Conservation (phyloP, 2,329 filamentous ascomycete species). For the Cryphonectria japonica region DNA sequence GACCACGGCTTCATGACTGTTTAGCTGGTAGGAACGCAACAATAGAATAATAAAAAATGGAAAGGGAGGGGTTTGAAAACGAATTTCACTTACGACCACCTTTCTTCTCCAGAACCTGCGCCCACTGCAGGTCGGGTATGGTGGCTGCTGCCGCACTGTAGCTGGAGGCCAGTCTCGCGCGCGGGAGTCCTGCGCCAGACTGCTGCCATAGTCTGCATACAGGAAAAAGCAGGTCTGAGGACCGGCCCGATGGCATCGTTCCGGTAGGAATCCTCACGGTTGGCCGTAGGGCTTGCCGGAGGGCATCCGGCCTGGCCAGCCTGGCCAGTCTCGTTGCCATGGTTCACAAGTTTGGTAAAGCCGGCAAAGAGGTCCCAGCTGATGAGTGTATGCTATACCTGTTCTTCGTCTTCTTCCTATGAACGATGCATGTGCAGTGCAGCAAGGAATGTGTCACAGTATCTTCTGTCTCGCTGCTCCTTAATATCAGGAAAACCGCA, state of each 20-base stretch:
- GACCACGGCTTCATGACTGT: constrained; percentile 53
- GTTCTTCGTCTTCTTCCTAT: too few relatives aligned
- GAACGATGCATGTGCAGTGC: background rate
- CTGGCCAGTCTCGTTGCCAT: background rate
- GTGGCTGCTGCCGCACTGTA: constrained; percentile 37
- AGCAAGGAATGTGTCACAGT: background rate
- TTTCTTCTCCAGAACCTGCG: constrained; percentile 83
- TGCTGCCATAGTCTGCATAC: background rate
- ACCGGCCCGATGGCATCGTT: background rate
- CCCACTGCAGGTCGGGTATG: constrained; percentile 86
- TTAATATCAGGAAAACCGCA: background rate
- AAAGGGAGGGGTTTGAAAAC: constrained; percentile 9
- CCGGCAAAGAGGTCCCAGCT: background rate
- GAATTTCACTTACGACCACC: constrained; percentile 62
- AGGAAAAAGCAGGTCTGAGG: background rate
- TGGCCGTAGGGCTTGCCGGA: background rate
- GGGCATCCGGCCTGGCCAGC: background rate
- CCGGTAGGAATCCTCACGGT: background rate
- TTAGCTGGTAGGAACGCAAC: background rate
- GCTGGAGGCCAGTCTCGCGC: background rate
- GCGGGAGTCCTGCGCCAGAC: background rate
- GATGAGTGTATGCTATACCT: background rate
- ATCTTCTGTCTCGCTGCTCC: background rate
- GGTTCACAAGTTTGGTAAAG: background rate
- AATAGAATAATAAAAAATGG: background rate